Base-by-base conservation (phyloP, 768 basidiomycete species). In the Kockovaella imperatae region DNA sequence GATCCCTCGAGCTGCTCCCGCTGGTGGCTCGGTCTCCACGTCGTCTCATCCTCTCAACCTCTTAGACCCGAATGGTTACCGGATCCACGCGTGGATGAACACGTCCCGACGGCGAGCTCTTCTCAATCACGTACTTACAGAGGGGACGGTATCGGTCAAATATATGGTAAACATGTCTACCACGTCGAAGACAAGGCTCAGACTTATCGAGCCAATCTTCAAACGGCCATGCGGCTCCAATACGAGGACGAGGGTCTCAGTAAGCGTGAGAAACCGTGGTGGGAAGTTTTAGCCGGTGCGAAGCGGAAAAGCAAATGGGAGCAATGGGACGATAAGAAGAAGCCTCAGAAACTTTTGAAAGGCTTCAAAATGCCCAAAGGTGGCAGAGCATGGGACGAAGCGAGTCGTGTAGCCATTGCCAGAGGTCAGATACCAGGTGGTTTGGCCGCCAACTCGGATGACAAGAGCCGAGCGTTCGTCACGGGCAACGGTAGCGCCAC, bases 231-330 rank as follows among this genome's bases (percentile, higher is more conserved):
- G 10, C 29, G 44, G 35, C 44, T 62, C 15, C 47, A 53, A 32
- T 34, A 38, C 8, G 23, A 47, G 13, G 51, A 50, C 18, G 52
- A 57, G 31, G 49, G 32, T 5, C 29, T 47, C 25, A 14, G 21
- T 17, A 29, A 6, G n/a, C 13, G 31, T 15, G 46, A 52, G n/a
- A 20, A 20, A 38, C 18, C 36, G 21, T 38, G 14, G 39, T 26
- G 13, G 11, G 25, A 44, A 17, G 53, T 64, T 69, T 24, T 47
- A 74, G 52, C 78, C 25, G 25, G 18, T 41, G 25, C 28, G 41
- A 25, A 45, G 31, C 7, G 25, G 14, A 28, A 25, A 23, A 3
- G 42, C 26, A 28, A 26, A 35, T 8, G 52, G 24, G 6, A 20
- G 35, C 20, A 41, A 30, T 30, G 32, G 34, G 38, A 36, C 17